These are phyloP conservation scores for Skeletonema marinoi DNA, from an alignment of 108 stramenopile species.

Conservation along the genomic window DNA sequence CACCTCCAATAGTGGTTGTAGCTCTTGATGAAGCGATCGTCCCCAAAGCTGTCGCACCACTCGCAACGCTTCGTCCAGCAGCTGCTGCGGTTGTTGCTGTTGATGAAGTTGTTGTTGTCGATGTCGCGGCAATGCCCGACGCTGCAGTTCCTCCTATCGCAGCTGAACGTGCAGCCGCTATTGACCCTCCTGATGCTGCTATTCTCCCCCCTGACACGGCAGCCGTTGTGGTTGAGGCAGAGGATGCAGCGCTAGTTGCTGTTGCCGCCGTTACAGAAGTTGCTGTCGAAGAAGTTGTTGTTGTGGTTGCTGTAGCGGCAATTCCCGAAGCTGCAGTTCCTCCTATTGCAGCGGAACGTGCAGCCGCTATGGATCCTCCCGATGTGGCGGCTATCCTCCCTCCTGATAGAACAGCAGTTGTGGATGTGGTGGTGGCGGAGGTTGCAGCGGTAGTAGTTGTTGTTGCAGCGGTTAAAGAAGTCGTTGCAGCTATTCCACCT, in stretches of 20 bases:
- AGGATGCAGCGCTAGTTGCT: neutral
- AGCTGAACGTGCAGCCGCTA: slow-evolving; percentile 5
- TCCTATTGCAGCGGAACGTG: slow-evolving; percentile 4
- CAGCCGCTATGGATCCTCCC: slow-evolving; percentile 10
- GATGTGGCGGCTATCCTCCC: slow-evolving; percentile 3
- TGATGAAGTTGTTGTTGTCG: neutral
- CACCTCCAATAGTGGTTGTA: neutral
- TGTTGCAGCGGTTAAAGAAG: neutral
- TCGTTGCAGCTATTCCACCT: neutral
- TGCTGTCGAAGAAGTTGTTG: slow-evolving; percentile 2
- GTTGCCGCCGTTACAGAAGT: neutral
- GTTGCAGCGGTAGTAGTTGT: neutral
- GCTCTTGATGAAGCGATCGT: neutral
- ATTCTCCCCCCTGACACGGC: slow-evolving; percentile 3
- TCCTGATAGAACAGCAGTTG: slow-evolving; percentile 2
- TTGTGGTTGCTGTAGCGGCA: slow-evolving; percentile 3
- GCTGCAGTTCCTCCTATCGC: slow-evolving; percentile 6
- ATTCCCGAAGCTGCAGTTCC: slow-evolving; percentile 11
- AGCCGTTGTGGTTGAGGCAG: neutral
- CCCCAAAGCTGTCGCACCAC: neutral
- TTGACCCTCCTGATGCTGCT: slow-evolving; percentile 10
- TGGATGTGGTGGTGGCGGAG: neutral
- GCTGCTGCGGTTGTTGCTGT: neutral
- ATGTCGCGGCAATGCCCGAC: slow-evolving; percentile 8
- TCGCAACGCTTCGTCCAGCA: neutral